These are phyloP conservation scores for Phoenix roebelenii DNA, from an alignment of 176 grass and related monocot species.

Conservation along the genomic window DNA sequence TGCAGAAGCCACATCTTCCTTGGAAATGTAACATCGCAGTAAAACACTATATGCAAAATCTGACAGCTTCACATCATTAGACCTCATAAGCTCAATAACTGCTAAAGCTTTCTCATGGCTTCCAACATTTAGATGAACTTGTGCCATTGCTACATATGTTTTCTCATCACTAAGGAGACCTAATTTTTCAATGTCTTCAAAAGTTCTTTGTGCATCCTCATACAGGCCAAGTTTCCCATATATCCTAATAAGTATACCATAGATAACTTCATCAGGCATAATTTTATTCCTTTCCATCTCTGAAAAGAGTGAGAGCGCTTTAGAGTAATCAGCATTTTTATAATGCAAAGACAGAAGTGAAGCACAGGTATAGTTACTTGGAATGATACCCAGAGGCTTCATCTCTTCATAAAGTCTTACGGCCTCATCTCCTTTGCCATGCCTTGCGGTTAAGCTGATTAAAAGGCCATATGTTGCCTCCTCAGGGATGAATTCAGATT, in stretches of 20 bases:
- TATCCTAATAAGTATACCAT: slow-evolving; percentile 83
- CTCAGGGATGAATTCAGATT: slow-evolving; percentile 33
- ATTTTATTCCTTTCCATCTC: slow-evolving; percentile 65
- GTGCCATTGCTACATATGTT: slow-evolving; percentile 84
- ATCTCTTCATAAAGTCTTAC: slow-evolving; percentile 68
- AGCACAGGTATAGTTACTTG: slow-evolving; percentile 88
- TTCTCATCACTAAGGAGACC: slow-evolving; percentile 59
- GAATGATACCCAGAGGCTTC: slow-evolving; percentile 38
- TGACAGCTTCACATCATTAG: slow-evolving; percentile 45
- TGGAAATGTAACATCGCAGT: slow-evolving; percentile 56
- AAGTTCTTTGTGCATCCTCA: slow-evolving; percentile 52
- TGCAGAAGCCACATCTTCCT: slow-evolving; percentile 52
- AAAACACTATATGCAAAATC: slow-evolving; percentile 50
- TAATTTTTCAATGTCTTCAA: slow-evolving; percentile 49
- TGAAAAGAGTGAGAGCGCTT: slow-evolving; percentile 58
- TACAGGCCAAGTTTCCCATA: slow-evolving; percentile 77
- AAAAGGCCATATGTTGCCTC: slow-evolving; percentile 52
- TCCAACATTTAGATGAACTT: slow-evolving; percentile 55
- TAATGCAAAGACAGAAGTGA: slow-evolving; percentile 57
- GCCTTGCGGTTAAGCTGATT: slow-evolving; percentile 52
- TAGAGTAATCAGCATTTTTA: slow-evolving; percentile 78
- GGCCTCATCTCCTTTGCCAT: slow-evolving; percentile 52
- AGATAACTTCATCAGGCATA: slow-evolving; percentile 75
- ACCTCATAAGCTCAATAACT: slow-evolving; percentile 55
- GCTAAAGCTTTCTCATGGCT: slow-evolving; percentile 49